Conservation (phyloP, 176 grass and related monocot genomes). For the Alopecurus myosuroides region DNA sequence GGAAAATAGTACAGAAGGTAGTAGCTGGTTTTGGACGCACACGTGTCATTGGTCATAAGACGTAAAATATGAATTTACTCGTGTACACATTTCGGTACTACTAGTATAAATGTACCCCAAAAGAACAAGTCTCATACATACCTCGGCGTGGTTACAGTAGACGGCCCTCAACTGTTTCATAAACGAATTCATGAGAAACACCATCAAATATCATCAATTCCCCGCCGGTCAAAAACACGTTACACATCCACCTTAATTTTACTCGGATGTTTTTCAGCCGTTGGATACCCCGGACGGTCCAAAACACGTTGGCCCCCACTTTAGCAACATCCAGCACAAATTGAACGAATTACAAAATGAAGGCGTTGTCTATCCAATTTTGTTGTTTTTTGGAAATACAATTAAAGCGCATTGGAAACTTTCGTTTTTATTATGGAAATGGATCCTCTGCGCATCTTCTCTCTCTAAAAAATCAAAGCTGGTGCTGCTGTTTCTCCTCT, state of each 20-base stretch:
- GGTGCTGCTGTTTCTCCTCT: neutral
- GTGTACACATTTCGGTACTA: no score
- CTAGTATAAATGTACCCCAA: no score
- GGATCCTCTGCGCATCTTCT: neutral
- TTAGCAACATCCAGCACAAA: neutral
- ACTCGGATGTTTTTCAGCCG: neutral
- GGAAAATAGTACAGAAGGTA: no score
- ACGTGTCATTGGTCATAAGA: no score
- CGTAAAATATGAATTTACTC: no score
- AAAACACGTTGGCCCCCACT: neutral
- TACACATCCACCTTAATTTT: neutral
- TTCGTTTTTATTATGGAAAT: neutral
- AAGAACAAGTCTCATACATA: no score
- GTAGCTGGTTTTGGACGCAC: no score
- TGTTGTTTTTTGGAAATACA: neutral
- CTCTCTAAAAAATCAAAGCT: neutral
- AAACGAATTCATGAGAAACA: no score
- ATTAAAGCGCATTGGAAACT: slow-evolving; percentile 1
- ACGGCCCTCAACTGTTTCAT: no score
- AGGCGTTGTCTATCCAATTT: neutral
- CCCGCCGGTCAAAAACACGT: neutral
- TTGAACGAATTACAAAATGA: neutral
- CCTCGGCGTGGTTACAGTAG: no score
- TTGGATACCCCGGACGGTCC: neutral
- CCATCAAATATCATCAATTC: neutral